Base-by-base conservation (phyloP, 441 rosid genomes). In the Populus hybrid region DNA sequence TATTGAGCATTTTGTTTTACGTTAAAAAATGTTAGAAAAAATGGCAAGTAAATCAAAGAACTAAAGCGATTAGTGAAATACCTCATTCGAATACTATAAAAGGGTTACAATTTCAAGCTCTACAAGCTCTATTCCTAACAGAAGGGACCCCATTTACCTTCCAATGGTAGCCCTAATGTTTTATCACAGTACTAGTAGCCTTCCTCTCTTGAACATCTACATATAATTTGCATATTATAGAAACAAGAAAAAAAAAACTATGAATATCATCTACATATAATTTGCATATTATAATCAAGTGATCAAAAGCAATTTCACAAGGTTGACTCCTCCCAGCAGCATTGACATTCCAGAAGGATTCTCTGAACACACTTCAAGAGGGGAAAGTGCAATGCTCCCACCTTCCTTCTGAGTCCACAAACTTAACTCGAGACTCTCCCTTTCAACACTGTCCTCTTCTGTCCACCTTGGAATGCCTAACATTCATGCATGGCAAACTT, bases 361-460 rank as follows among this genome's bases (percentile, higher is more conserved):
- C 26, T 10, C 75, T 24, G 21, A 34, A 23, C 74, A 73, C 76
- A 50, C 71, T 59, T 57, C 32, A 2, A 24, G 0, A 23, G 3
- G 34, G 23, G 21, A 9, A 64, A 69, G 5, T 32, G 50, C 36
- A 40, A 64, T 65, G 2, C 5, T 24, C 8, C 18, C 34, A 20
- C 23, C 74, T 42, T 61, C 79, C 74, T 42, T 61, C 79, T 23
- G 6, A 35, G 21, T 70, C 78, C 72, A 40, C n/a, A 67, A 35
- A 68, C 69, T 50, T 8, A 21, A 67, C 38, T 24, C 35, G 10
- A 16, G 10, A 3, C 32, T 67, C 9, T 24, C 77, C 67, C 69
- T 80, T 79, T 77, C 80, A 76, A 74, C 76, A 61, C 63, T 79
- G 72, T 80, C 73, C 36, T 75, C 71, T 75, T 77, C 82, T 46